Base-by-base conservation (phyloP, 2,329 filamentous ascomycete genomes). In the Dichotomopilus funicola region DNA sequence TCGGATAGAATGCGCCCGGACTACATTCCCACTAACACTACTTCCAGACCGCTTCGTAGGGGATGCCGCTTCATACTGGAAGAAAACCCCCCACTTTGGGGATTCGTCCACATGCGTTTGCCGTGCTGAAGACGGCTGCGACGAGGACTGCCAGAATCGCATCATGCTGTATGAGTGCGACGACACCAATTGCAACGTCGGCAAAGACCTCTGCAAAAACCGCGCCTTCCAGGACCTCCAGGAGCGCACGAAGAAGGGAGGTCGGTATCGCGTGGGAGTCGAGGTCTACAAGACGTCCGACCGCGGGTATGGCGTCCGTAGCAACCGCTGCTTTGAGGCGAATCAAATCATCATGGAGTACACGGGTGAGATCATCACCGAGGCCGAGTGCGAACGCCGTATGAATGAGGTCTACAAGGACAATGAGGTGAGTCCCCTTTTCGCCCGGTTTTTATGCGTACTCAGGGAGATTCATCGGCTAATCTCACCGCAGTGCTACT, bases 151-250 rank as follows among this genome's bases (percentile, higher is more conserved):
- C 72, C 88, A 96, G 67, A 99, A 99, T 70, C 81, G 91, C 59
- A 91, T 91, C 70, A 97, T 97, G 91, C 85, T 95, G 54, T 97
- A 96, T 70, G 94, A 99, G 73, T 99, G 94, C 69, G 90, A 97
- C 69, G 81, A 87, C 47, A 86, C 80, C 55, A 99, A 96, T 69
- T 99, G 94, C 75, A 88, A 85, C 56, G 75, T 92, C 12, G 87
- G 87, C 42, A 77, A 81, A n/a, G 79, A 83, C 19, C 67, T 77
- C 49, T 99, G 94, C 71, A 83, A 82, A 33, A 99, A 99, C 68
- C 88, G 94, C 34, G 87, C 88, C 27, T 99, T 99, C 71, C 85
- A 89, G 35, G 83, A 87, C 59, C 78, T 99, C 42, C 84, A 84
- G 38, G 80, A 84, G 58, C 85, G 94, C 51, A 83, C 82, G 45